Base-by-base conservation (phyloP, 176 grass and related monocot genomes). In the Eleusine coracana region DNA sequence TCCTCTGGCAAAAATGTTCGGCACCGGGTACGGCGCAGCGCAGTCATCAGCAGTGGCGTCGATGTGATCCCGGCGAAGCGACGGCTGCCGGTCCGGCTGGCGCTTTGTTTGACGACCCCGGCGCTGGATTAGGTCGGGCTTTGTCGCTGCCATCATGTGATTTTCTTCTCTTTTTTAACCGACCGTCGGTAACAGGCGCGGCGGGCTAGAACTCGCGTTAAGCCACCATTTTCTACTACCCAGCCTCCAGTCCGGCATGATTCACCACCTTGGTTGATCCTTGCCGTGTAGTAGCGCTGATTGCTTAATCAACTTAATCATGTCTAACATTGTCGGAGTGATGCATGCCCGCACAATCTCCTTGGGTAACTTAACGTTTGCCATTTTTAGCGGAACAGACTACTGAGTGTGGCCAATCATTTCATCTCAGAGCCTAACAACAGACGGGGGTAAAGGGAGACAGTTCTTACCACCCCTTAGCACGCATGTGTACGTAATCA, bases 11-110 rank as follows among this genome's bases (percentile, higher is more conserved):
- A 25, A 25, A 25, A 25, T 25, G 25, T 25, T 25, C 25, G 58
- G 74, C 76, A 66, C 49, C 84, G 54, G 20, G 80, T 78, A 66
- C 80, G 72, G 58, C 66, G 56, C 58, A 31, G 55, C 44, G 20
- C n/a, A 18, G 50, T 23, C 2, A 27, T 5, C 50, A 2, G 20
- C 48, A n/a, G 65, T 23, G 61, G 51, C 50, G 85, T 6, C 45
- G 78, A 87, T 81, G 71, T 70, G 64, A 76, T 80, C 65, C 71
- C 55, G 72, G 78, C 46, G 87, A 89, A 25, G 87, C 76, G 87
- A 89, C 63, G 65, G 23, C 81, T 68, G 87, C 60, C 75, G 76
- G 29, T 44, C 49, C 49, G 14, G 59, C 6, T 10, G 18, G 14
- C 64, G 69, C 87, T 88, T 84, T 68, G 21, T 28, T 74, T 51